A percentile compares a stretch with the other conserved stretches of the same genome.
These are phyloP conservation scores for Didymella glomerata DNA, from an alignment of 2,329 filamentous ascomycete genomes.

Conservation along the genomic window DNA sequence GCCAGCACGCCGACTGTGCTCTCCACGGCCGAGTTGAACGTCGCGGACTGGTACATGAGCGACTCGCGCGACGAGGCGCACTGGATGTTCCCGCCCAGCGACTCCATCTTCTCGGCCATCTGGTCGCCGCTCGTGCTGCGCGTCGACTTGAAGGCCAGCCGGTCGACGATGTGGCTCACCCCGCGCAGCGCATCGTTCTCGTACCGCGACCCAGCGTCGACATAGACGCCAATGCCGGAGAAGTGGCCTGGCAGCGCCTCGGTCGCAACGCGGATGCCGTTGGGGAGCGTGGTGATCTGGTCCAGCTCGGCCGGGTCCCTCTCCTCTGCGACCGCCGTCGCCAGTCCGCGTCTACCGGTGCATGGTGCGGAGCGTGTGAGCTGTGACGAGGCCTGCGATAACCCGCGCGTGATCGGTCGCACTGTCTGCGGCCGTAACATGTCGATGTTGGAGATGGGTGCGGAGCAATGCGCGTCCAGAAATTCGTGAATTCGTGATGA, in stretches of 20 bases:
- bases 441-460: slow-evolving; percentile 12
- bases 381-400: slow-evolving; percentile 33
- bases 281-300: slow-evolving; percentile 84
- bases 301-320: slow-evolving; percentile 88
- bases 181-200: slow-evolving; percentile 86
- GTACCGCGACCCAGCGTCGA: slow-evolving; percentile 94
- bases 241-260: slow-evolving; percentile 95
- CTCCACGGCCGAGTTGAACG: slow-evolving; percentile 92
- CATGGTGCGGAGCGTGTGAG: slow-evolving; percentile 9
- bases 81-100: slow-evolving; percentile 92
- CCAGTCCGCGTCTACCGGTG: slow-evolving; percentile 13
- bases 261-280: slow-evolving; percentile 93
- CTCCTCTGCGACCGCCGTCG: slow-evolving; percentile 12
- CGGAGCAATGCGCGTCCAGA: slow-evolving; percentile 13
- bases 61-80: slow-evolving; percentile 95
- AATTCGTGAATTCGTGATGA: slow-evolving; percentile 22
- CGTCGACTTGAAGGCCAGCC: slow-evolving; percentile 92
- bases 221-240: slow-evolving; percentile 92
- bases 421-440: slow-evolving; percentile 47
- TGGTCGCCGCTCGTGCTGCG: slow-evolving; percentile 75
- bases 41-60: slow-evolving; percentile 98
- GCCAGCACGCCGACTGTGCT: slow-evolving; percentile 84
- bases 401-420: slow-evolving; percentile 41
- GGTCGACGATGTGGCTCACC: slow-evolving; percentile 94
- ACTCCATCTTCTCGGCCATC: slow-evolving; percentile 88